A percentile compares a stretch with the other conserved stretches of the same genome.
phyloP scores from a whole-genome alignment of 2,329 filamentous ascomycete species.

The Ascochyta viciae-villosae region DNA sequence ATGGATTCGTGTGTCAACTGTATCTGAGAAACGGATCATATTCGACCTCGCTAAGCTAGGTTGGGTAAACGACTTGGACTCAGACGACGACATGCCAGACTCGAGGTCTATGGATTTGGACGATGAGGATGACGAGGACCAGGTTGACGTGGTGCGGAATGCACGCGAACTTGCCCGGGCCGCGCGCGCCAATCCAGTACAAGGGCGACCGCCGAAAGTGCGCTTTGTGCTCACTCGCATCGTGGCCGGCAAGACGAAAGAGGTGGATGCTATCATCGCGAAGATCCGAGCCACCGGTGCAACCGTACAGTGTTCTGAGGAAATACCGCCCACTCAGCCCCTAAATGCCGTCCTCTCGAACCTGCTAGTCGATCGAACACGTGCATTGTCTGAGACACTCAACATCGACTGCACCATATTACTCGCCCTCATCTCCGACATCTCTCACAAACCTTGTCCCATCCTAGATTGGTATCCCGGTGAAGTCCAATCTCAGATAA shows the following conservation, averaged over 20 bases:
- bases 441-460: slow-evolving; percentile 64
- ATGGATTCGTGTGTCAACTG: slow-evolving; percentile 73
- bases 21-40: slow-evolving; percentile 68
- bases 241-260: slow-evolving; percentile 55
- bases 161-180: slow-evolving; percentile 66
- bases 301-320: slow-evolving; percentile 39
- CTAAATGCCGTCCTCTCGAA: slow-evolving; percentile 37
- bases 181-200: slow-evolving; percentile 62
- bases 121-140: slow-evolving; percentile 60
- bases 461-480: slow-evolving; percentile 62
- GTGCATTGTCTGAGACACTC: slow-evolving; percentile 53
- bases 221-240: slow-evolving; percentile 69
- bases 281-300: slow-evolving; percentile 62
- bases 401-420: slow-evolving; percentile 75
- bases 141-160: slow-evolving; percentile 66
- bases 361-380: slow-evolving; percentile 50
- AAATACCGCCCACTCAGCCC: slow-evolving; percentile 31
- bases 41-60: slow-evolving; percentile 74
- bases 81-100: slow-evolving; percentile 51
- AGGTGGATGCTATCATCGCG: slow-evolving; percentile 64
- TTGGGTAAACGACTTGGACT: slow-evolving; percentile 59
- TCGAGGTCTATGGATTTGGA: slow-evolving; percentile 34
- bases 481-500: slow-evolving; percentile 69
- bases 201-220: slow-evolving; percentile 66
- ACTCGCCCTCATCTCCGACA: slow-evolving; percentile 75